phyloP scores from a whole-genome alignment of 257 asterid species.

The Rauvolfia tetraphylla region DNA sequence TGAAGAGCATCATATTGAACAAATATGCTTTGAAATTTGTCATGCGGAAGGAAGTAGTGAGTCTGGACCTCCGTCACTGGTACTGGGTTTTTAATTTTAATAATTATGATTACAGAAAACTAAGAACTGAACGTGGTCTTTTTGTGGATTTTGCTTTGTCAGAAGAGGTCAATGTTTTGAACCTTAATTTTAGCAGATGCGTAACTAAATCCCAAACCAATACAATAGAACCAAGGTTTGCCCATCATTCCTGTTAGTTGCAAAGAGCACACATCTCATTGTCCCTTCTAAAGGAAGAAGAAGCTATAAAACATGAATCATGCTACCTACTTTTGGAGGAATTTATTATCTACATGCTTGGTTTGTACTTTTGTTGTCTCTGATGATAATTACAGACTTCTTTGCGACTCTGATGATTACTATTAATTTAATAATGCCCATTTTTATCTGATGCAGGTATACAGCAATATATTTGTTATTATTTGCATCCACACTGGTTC shows the following conservation, averaged over 20 bases:
- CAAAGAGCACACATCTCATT: not conserved
- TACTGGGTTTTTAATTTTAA: too few relatives aligned
- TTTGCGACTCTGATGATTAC: not conserved
- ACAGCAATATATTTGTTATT: constrained; percentile 47
- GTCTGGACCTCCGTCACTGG: not conserved
- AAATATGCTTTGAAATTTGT: too few relatives aligned
- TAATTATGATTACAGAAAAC: too few relatives aligned
- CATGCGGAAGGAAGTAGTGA: not conserved
- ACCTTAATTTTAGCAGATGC: not conserved
- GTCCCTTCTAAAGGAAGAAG: not conserved
- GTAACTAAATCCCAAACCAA: not conserved
- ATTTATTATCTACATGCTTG: constrained; percentile 4
- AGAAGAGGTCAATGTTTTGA: not conserved
- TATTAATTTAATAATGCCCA: not conserved
- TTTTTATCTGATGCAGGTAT: constrained; percentile 55
- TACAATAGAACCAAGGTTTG: not conserved
- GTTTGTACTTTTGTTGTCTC: not conserved
- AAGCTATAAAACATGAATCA: not conserved
- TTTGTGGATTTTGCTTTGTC: not conserved
- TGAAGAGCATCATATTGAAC: too few relatives aligned
- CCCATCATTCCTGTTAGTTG: not conserved
- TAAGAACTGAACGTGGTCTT: not conserved
- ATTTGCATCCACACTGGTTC: constrained; percentile 71
- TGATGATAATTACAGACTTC: not conserved
- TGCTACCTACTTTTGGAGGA: not conserved